Percentiles rank a stretch among this genome's conserved stretches.
phyloP scores from a whole-genome alignment of 352 stramenopile genomes.

The Phytophthora sp. region DNA sequence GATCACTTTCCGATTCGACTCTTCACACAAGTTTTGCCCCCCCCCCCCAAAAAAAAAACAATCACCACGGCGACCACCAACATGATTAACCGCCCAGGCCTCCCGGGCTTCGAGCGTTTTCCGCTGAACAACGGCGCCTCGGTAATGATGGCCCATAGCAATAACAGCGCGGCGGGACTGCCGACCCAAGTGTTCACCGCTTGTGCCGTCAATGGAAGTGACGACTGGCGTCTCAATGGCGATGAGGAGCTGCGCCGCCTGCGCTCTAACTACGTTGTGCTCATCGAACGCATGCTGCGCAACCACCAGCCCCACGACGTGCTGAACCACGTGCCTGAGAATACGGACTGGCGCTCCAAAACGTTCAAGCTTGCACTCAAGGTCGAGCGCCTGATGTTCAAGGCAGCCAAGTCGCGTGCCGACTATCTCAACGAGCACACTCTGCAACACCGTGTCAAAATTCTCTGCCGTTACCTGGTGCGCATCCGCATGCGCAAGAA shows the following conservation, averaged over 20 bases:
- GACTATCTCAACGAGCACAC: constrained; percentile 64
- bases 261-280: constrained; percentile 52
- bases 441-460: constrained; percentile 53
- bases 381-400: constrained; percentile 70
- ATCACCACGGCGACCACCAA: constrained; percentile 37
- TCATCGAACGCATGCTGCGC: constrained; percentile 67
- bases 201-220: constrained; percentile 2
- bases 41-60: too few relatives aligned
- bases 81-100: constrained; percentile 65
- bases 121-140: constrained; percentile 45
- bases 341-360: constrained; percentile 65
- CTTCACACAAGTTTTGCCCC: background rate
- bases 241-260: constrained; percentile 56
- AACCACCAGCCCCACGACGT: constrained; percentile 68
- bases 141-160: constrained; percentile 20
- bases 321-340: constrained; percentile 63
- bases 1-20: constrained; percentile 27
- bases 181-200: constrained; percentile 14
- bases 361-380: constrained; percentile 69
- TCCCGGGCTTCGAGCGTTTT: constrained; percentile 63
- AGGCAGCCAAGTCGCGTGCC: constrained; percentile 49
- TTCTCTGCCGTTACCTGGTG: constrained; percentile 60
- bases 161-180: constrained; percentile 9
- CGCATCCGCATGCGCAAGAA: constrained; percentile 69
- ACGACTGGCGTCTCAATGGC: constrained; percentile 45